Base-by-base conservation (phyloP, 768 basidiomycete genomes). In the Leccinum boreale region DNA sequence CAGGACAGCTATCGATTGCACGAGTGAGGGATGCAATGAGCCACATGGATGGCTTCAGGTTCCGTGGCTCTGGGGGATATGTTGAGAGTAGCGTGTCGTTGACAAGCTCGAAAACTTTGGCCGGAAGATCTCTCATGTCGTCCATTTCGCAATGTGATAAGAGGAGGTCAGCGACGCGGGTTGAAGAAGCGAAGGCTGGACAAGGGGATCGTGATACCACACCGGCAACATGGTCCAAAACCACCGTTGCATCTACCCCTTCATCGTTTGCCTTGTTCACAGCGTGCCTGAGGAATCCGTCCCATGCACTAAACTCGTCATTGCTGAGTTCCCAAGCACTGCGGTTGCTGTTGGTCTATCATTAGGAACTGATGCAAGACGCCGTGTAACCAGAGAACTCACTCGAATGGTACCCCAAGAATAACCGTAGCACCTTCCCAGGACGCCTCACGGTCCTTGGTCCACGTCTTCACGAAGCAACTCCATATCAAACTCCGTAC, bases 401-500 rank as follows among this genome's bases (percentile, higher is more conserved):
- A 85, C 85, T 75, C 72, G 62, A 90, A 92, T 6, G 89, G 90
- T 52, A 83, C 75, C 28, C 78, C 78, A 23, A 90, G 75, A 17
- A 82, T 68, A 21, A 80, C 67, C 15, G 80, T 70, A 19, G 79
- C 79, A 14, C 79, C 78, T 58, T 86, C 83, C 84, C 84, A 89
- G 19, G 68, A 72, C 1, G 75, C 76, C 15, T 76, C 74, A 3
- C 62, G 62, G 50, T 78, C 75, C 14, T 74, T 73, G 53, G 68
- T 73, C 88, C 90, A 92, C 19, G 75, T 75, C 55, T 82, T 76
- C 21, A 79, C 73, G 62, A 85, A 85, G 23, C 71, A 71, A 28
- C 74, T 70, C 90, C 90, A 92, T 7, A 87, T 78, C 0, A 72
- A 56, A 24, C 74, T 74, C n/a, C 78, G 77, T 42, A 80, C 75